Percentiles rank a stretch among this genome's conserved stretches.
Evolutionary conservation across 495 filamentous ascomycete genomes (phyloP).

Genomic region (Xylaria curta): DNA sequence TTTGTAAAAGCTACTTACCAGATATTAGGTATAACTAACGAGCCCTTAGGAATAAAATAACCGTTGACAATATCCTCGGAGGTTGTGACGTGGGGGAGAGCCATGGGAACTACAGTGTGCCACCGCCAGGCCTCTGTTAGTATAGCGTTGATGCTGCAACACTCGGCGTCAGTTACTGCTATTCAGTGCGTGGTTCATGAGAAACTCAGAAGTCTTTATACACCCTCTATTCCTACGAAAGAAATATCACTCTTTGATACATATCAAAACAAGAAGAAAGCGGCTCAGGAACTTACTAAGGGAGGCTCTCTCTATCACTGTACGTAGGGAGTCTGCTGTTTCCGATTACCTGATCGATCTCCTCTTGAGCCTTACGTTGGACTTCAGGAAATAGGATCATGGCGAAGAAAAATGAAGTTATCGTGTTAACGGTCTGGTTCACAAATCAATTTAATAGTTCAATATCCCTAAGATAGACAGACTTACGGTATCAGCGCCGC

Average conservation of each 20-base stretch:
- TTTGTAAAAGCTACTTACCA: conserved; percentile 1
- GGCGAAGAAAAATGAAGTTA: conserved; percentile 34
- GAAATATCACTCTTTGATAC: not conserved
- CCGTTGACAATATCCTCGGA: conserved; percentile 46
- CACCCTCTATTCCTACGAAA: not conserved
- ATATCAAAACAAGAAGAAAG: not conserved
- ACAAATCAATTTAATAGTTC: not conserved
- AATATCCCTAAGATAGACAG: not conserved
- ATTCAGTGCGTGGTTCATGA: not conserved
- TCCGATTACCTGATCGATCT: conserved; percentile 42
- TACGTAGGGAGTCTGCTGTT: conserved; percentile 34
- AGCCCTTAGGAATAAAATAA: conserved; percentile 50
- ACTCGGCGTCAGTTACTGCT: not conserved
- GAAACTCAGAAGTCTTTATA: not conserved
- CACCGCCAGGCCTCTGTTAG: conserved; percentile 40
- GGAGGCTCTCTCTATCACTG: conserved; percentile 36
- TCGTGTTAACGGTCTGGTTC: conserved; percentile 22
- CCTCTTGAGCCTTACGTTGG: conserved; percentile 37
- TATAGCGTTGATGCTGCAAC: conserved; percentile 26
- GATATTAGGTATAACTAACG: conserved; percentile 38
- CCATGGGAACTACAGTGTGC: conserved; percentile 30
- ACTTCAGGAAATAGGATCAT: conserved; percentile 41
- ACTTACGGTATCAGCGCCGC: conserved; percentile 49
- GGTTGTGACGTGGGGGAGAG: conserved; percentile 42
- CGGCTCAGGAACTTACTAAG: conserved; percentile 27